Conservation (phyloP, 1,284 basidiomycete species). For the Irpex sp. region DNA sequence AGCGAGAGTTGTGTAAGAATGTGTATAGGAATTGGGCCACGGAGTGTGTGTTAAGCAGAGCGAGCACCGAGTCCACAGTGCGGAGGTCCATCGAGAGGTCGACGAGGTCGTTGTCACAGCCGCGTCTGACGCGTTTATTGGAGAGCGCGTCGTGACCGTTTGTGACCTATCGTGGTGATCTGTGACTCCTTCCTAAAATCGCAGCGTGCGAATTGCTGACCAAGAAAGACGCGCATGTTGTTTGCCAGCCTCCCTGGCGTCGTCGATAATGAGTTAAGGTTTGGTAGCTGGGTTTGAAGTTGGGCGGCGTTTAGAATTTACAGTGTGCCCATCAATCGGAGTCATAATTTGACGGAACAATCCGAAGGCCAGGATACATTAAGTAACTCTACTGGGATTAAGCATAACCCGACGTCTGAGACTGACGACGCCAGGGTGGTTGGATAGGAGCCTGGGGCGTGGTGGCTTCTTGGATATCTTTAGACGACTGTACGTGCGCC, state of each 20-base stretch:
- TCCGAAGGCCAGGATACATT: neutral
- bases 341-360: neutral
- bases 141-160: neutral
- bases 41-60: neutral
- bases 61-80: neutral
- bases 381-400: neutral
- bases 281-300: neutral
- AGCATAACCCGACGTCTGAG: neutral
- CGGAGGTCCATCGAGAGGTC: neutral
- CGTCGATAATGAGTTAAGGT: neutral
- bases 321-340: neutral
- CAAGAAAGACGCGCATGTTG: neutral
- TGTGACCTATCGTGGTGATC: neutral
- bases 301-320: neutral
- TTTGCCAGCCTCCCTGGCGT: neutral
- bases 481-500: constrained; percentile 16
- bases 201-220: neutral
- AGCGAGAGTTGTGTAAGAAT: neutral
- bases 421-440: neutral
- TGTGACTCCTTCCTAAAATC: neutral
- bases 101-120: neutral
- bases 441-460: neutral
- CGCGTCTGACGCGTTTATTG: neutral
- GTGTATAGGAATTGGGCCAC: neutral
- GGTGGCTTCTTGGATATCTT: neutral